These are phyloP conservation scores for Penicillium corylophilum DNA, from an alignment of 2,329 filamentous ascomycete genomes.

Conservation along the genomic window DNA sequence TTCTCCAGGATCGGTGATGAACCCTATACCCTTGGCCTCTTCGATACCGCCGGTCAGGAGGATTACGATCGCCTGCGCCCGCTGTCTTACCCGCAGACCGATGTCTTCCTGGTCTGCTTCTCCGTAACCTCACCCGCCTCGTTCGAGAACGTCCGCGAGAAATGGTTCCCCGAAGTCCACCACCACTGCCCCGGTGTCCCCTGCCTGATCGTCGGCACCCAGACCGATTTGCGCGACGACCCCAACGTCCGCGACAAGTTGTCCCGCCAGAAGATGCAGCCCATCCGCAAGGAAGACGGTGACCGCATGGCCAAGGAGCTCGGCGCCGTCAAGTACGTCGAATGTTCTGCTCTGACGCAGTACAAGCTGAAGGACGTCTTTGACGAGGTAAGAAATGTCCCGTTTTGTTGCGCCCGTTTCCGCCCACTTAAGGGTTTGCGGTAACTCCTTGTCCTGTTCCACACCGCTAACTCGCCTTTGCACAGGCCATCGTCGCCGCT, in stretches of 20 bases:
- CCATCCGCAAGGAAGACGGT: slow-evolving; percentile 87
- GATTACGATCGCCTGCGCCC: slow-evolving; percentile 98
- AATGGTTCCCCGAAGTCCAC: slow-evolving; percentile 98
- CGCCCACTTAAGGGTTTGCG: background rate
- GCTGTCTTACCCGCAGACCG: slow-evolving; percentile 95
- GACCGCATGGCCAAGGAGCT: slow-evolving; percentile 96
- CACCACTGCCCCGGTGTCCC: slow-evolving; percentile 98
- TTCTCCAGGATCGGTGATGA: slow-evolving; percentile 88
- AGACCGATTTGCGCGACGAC: slow-evolving; percentile 94
- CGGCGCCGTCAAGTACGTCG: slow-evolving; percentile 97
- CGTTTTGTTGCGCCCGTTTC: background rate
- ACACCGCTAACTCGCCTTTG: slow-evolving; percentile 14
- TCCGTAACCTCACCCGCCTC: slow-evolving; percentile 96
- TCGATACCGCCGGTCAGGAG: slow-evolving; percentile 98
- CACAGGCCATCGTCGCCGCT: slow-evolving; percentile 88
- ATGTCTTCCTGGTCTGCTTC: slow-evolving; percentile 98
- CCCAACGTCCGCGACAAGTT: slow-evolving; percentile 84
- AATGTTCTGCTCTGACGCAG: slow-evolving; percentile 96
- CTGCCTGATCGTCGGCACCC: slow-evolving; percentile 95
- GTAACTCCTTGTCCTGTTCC: background rate
- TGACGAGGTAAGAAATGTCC: slow-evolving; percentile 70
- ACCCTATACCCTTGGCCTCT: slow-evolving; percentile 93
- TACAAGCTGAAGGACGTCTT: slow-evolving; percentile 99
- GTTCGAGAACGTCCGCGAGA: slow-evolving; percentile 98
- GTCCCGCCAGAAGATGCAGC: slow-evolving; percentile 91